These are phyloP conservation scores for Aureobasidium sp. DNA, from an alignment of 2,329 filamentous ascomycete genomes.

Conservation along the genomic window DNA sequence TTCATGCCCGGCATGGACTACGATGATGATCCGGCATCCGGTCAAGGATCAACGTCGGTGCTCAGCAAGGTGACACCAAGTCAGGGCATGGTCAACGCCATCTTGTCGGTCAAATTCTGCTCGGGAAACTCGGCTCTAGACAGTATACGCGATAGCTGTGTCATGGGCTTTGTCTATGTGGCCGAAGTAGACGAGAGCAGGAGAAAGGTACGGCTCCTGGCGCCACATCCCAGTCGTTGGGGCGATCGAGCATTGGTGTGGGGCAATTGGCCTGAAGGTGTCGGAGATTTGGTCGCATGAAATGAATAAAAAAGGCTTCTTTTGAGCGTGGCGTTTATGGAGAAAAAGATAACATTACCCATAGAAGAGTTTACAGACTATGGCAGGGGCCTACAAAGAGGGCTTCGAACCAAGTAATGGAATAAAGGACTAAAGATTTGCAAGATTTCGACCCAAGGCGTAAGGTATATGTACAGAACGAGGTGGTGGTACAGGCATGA, in stretches of 20 bases:
- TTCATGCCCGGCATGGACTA: conserved; percentile 39
- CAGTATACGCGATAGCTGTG: conserved; percentile 68
- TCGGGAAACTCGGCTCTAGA: conserved; percentile 59
- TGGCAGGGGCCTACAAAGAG: background rate
- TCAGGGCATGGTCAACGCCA: conserved; percentile 66
- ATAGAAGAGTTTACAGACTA: background rate
- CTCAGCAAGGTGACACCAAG: conserved; percentile 53
- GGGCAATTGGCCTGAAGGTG: conserved; percentile 80
- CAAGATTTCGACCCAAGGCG: conserved; percentile 8
- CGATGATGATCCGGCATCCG: conserved; percentile 36
- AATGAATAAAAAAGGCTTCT: background rate
- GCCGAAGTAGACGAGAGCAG: conserved; percentile 83
- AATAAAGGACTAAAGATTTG: conserved; percentile 3
- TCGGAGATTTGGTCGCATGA: conserved; percentile 64
- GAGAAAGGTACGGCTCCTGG: conserved; percentile 70
- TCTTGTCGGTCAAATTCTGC: conserved; percentile 76
- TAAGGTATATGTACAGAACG: conserved; percentile 17
- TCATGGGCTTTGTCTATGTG: conserved; percentile 91
- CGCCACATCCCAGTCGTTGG: conserved; percentile 74
- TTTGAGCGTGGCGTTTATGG: conserved; percentile 8
- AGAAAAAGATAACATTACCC: background rate
- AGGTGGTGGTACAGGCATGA: conserved; percentile 16
- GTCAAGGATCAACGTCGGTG: background rate
- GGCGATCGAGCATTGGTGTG: conserved; percentile 74
- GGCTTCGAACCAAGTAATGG: background rate